Percentiles rank a stretch among this genome's conserved stretches.
phyloP scores from a whole-genome alignment of 192 early-diverging fungal species.

The Mortierella alpina region DNA sequence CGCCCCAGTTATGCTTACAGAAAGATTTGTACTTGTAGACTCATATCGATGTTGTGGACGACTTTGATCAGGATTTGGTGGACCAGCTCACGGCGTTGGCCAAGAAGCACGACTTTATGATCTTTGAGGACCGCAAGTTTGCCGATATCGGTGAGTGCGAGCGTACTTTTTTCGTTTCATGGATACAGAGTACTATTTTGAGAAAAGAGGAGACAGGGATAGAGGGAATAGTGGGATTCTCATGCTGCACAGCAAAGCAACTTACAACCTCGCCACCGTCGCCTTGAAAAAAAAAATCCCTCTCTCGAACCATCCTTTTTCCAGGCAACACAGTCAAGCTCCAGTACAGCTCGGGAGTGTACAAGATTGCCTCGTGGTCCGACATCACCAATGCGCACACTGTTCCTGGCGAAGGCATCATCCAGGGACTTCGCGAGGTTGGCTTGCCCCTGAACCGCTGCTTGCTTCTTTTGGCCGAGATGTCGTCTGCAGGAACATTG shows the following conservation, averaged over 20 bases:
- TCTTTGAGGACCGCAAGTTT: conserved; percentile 99
- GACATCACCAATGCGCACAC: conserved; percentile 97
- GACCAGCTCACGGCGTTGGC: conserved; percentile 77
- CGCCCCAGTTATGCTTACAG: no score
- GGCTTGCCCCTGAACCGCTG: conserved; percentile 83
- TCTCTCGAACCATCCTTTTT: not conserved
- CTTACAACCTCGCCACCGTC: not conserved
- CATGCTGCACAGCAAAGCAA: no score
- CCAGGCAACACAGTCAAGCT: conserved; percentile 94
- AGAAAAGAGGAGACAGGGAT: no score
- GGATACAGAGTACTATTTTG: no score
- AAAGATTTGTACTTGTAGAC: conserved; percentile 65
- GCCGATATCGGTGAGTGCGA: conserved; percentile 87
- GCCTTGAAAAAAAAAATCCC: not conserved
- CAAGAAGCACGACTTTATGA: conserved; percentile 92
- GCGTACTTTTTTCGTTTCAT: no score
- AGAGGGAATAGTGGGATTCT: no score
- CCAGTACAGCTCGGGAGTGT: conserved; percentile 93
- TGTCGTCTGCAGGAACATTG: conserved; percentile 94
- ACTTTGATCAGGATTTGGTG: conserved; percentile 92
- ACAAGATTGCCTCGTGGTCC: conserved; percentile 94
- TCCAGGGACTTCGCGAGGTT: conserved; percentile 90
- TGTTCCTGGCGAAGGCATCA: conserved; percentile 96
- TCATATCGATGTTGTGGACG: conserved; percentile 92
- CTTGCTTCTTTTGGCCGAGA: conserved; percentile 93